Evolutionary conservation across 2,329 filamentous ascomycete species (phyloP).

Genomic region (Fonsecaea monophora): DNA sequence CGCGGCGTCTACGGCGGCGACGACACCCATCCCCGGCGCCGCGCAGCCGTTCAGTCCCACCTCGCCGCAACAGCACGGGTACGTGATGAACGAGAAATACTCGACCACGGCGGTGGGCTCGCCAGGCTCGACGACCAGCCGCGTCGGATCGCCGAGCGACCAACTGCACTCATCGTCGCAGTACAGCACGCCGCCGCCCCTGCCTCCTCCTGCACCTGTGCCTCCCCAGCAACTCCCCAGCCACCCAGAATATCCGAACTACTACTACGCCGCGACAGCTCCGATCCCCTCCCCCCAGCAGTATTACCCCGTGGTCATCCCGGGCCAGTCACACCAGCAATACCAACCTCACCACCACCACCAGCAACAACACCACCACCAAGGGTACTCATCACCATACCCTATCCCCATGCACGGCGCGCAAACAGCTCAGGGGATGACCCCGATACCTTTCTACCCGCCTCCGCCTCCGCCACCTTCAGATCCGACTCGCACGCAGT

Average conservation of each 20-base stretch:
- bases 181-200: constrained; percentile 1
- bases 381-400: not conserved
- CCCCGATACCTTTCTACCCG: not conserved
- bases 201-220: not conserved
- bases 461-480: not conserved
- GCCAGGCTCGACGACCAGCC: not conserved
- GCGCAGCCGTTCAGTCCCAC: not conserved
- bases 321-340: not conserved
- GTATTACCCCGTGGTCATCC: constrained; percentile 1
- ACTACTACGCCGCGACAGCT: not conserved
- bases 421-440: not conserved
- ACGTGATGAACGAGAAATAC: not conserved
- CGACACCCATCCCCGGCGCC: not conserved
- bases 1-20: not conserved
- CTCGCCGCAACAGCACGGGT: not conserved
- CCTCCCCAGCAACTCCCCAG: too few species aligned
- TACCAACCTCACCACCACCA: too few species aligned
- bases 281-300: not conserved
- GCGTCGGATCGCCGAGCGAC: constrained; percentile 2
- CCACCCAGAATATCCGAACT: not conserved
- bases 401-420: not conserved
- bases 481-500: not conserved
- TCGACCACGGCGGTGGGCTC: not conserved
- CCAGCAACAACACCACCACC: not conserved
- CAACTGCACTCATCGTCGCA: not conserved